Base-by-base conservation (phyloP, 2,329 filamentous ascomycete genomes). In the Cytospora chrysosperma region DNA sequence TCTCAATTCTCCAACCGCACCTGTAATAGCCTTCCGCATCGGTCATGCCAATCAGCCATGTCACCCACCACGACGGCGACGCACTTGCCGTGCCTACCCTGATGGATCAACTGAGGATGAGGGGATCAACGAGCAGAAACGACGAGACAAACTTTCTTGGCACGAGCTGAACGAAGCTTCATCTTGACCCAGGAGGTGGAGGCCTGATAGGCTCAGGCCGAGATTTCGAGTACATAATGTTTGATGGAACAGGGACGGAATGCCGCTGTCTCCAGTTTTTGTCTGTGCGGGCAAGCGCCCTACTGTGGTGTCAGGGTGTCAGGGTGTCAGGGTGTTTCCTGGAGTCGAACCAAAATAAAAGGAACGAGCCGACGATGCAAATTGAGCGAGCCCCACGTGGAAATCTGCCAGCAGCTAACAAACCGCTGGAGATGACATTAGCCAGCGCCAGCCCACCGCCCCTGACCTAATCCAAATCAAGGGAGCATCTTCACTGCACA, bases 281-380 rank as follows among this genome's bases (percentile, higher is more conserved):
- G 59, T 43, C 59, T 50, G 59, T 61, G 59, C 59, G 51, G 50
- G 37, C 58, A 54, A 37, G n/a, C 50, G 17, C 50, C 32, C 32
- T 34, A 34, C 32, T 34, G 32, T 34, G 32, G 32, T 34, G 32
- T 34, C 32, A 34, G 32, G 32, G 58, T 43, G 32, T 40, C n/a
- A n/a, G n/a, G 32, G 32, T 34, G 32, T 34, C 32, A 34, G 32
- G 32, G 58, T 43, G 32, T 40, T 27, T 54, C 58, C 58, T 54
- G 8, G 50, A 26, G 34, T 43, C 19, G 37, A 47, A 26, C 51
- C 51, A 37, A 43, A 55, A 32, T 34, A 37, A 61, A 55, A 55
- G 59, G 59, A 61, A 61, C 59, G 51, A 61, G 59, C 59, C 59
- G 59, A 55, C 49, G 58, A 37, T 55, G 37, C 37, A 43, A 55